These are phyloP conservation scores for Pythium insidiosum DNA, from an alignment of 352 stramenopile species.

Conservation along the genomic window DNA sequence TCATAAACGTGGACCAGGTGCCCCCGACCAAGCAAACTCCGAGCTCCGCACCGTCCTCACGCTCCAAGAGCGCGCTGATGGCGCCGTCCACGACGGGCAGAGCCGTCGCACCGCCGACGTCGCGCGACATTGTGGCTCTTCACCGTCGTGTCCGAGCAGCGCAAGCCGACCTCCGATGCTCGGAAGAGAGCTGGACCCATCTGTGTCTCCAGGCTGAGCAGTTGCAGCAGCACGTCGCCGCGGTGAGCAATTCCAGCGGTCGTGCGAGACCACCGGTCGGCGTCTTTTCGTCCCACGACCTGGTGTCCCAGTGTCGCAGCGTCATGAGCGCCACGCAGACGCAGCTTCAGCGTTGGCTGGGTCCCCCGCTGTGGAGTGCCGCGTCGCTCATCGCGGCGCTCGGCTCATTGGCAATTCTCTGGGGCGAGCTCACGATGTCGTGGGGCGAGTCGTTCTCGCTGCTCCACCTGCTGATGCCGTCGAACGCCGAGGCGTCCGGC, in stretches of 20 bases:
- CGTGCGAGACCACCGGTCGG: slow-evolving; percentile 13
- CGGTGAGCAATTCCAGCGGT: background rate
- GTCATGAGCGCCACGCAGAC: slow-evolving; percentile 7
- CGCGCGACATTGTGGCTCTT: slow-evolving; percentile 33
- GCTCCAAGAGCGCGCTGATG: background rate
- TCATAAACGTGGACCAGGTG: slow-evolving; percentile 20
- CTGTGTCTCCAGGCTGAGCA: slow-evolving; percentile 39
- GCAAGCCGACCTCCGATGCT: slow-evolving; percentile 31
- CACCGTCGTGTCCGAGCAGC: slow-evolving; percentile 36
- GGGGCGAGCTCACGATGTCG: slow-evolving; percentile 57
- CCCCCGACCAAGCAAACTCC: background rate
- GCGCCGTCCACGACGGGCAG: slow-evolving; percentile 7
- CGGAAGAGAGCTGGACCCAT: slow-evolving; percentile 49
- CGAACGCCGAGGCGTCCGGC: slow-evolving; percentile 10
- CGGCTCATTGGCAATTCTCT: slow-evolving; percentile 46
- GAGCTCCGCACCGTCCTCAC: background rate
- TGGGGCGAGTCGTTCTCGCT: slow-evolving; percentile 15
- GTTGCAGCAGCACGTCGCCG: slow-evolving; percentile 10
- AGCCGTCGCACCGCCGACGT: slow-evolving; percentile 20
- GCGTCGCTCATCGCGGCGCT: slow-evolving; percentile 21
- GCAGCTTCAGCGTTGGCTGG: slow-evolving; percentile 18
- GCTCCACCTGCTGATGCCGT: slow-evolving; percentile 20
- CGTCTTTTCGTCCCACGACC: slow-evolving; percentile 29
- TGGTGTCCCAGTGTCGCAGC: slow-evolving; percentile 23
- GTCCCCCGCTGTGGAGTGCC: slow-evolving; percentile 18